Percentiles rank a stretch among this genome's conserved stretches.
These are phyloP conservation scores for Pleurotus cornucopiae DNA, from an alignment of 768 basidiomycete species.

Conservation along the genomic window DNA sequence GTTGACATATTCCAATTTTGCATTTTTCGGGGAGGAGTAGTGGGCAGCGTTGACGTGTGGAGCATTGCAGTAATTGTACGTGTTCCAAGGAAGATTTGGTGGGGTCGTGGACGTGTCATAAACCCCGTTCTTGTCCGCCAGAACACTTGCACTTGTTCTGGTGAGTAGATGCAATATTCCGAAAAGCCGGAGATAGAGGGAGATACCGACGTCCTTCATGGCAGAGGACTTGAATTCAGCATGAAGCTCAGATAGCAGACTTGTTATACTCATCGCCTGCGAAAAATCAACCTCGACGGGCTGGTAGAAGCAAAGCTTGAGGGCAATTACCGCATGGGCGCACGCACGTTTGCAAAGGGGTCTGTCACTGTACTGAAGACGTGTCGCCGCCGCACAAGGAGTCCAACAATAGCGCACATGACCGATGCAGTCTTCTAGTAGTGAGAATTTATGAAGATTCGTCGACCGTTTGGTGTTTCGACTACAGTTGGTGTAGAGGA, in stretches of 20 bases:
- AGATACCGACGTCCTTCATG: background rate
- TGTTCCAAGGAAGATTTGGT: constrained; percentile 12
- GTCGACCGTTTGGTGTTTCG: too few relatives aligned
- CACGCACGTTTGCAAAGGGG: constrained; percentile 2
- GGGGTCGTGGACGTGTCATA: constrained; percentile 13
- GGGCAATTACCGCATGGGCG: background rate
- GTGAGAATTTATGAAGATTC: too few relatives aligned
- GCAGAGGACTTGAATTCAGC: background rate
- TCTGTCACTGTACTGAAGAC: background rate
- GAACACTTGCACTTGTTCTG: background rate
- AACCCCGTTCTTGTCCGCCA: constrained; percentile 4
- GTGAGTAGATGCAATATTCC: background rate
- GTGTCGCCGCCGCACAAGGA: background rate
- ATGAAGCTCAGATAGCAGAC: background rate
- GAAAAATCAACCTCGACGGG: constrained; percentile 3
- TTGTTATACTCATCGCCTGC: constrained; percentile 7
- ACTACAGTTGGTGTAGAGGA: too few relatives aligned
- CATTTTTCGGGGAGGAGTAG: constrained; percentile 7
- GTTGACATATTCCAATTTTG: constrained; percentile 12
- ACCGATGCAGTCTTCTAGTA: too few relatives aligned
- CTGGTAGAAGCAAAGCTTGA: background rate
- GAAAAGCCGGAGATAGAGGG: background rate
- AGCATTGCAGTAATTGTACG: constrained; percentile 16
- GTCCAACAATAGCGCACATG: too few relatives aligned
- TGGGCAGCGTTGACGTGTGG: constrained; percentile 13